Conservation (phyloP, 1,284 basidiomycete genomes). For the Puccinia hordei region DNA sequence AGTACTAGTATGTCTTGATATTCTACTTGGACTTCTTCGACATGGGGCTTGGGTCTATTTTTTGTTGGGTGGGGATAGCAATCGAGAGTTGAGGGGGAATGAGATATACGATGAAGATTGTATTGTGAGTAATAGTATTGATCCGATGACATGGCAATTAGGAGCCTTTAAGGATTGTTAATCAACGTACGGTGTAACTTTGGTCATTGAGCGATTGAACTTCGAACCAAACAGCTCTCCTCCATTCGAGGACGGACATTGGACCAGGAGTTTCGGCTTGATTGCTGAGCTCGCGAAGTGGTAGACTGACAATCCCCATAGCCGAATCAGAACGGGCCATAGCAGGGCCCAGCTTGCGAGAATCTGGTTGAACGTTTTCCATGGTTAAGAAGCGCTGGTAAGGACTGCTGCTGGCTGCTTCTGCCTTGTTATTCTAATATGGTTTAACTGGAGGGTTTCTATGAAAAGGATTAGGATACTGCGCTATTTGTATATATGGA, state of each 20-base stretch:
- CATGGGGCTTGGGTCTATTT: not conserved
- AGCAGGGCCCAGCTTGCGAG: not conserved
- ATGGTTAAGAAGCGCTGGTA: not conserved
- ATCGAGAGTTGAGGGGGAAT: not conserved
- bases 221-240: constrained; percentile 42
- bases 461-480: no score
- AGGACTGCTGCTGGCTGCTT: not conserved
- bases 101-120: not conserved
- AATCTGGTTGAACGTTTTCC: constrained; percentile 1
- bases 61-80: not conserved
- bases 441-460: no score
- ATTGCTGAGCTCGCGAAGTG: constrained; percentile 18
- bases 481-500: no score
- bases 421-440: not conserved
- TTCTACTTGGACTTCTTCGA: constrained; percentile 10
- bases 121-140: not conserved
- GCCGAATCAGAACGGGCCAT: constrained; percentile 2
- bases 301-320: not conserved
- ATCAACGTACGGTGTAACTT: constrained; percentile 5
- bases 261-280: constrained; percentile 12
- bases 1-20: constrained; percentile 1
- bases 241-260: constrained; percentile 43
- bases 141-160: not conserved
- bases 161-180: not conserved
- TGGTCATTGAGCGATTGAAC: constrained; percentile 16